These are phyloP conservation scores for Hyphodiscus sp. DNA, from an alignment of 2,329 filamentous ascomycete species.

Conservation along the genomic window DNA sequence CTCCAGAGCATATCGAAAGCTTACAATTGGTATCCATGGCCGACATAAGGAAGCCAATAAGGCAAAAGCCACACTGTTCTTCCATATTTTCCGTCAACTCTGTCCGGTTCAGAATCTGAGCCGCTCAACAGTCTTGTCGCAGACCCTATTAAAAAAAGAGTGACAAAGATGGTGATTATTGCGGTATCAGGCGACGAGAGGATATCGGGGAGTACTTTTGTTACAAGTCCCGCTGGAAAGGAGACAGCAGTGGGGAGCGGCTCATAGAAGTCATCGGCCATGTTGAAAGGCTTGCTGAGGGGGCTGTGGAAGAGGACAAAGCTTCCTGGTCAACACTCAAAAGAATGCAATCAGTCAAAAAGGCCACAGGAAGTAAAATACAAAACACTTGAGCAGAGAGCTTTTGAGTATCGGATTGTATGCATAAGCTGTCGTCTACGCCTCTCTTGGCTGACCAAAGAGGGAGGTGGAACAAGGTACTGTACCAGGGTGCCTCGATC, in stretches of 20 bases:
- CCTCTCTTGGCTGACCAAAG: too few relatives aligned
- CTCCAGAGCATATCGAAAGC: slow-evolving; percentile 38
- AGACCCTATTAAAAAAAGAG: slow-evolving; percentile 16
- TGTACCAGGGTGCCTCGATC: slow-evolving; percentile 5
- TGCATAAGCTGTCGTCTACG: neutral
- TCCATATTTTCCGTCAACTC: slow-evolving; percentile 6
- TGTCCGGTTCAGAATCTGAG: slow-evolving; percentile 4
- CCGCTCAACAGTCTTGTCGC: slow-evolving; percentile 23
- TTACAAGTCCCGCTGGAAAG: slow-evolving; percentile 1
- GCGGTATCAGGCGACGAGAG: slow-evolving; percentile 7
- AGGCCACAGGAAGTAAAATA: neutral
- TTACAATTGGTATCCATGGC: slow-evolving; percentile 45
- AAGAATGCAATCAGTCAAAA: neutral
- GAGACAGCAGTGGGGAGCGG: neutral
- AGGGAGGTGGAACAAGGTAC: neutral
- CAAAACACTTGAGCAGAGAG: neutral
- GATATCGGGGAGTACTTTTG: slow-evolving; percentile 1
- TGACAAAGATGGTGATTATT: slow-evolving; percentile 15
- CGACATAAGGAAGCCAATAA: slow-evolving; percentile 54
- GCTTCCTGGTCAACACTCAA: neutral
- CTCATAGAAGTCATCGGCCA: slow-evolving; percentile 23
- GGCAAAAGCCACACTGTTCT: slow-evolving; percentile 41
- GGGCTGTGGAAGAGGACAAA: neutral
- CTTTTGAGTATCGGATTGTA: neutral
- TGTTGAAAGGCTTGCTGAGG: neutral